A percentile compares a stretch with the other conserved stretches of the same genome.
phyloP scores from a whole-genome alignment of 495 filamentous ascomycete species.

The Aspergillus coremiiformis region DNA sequence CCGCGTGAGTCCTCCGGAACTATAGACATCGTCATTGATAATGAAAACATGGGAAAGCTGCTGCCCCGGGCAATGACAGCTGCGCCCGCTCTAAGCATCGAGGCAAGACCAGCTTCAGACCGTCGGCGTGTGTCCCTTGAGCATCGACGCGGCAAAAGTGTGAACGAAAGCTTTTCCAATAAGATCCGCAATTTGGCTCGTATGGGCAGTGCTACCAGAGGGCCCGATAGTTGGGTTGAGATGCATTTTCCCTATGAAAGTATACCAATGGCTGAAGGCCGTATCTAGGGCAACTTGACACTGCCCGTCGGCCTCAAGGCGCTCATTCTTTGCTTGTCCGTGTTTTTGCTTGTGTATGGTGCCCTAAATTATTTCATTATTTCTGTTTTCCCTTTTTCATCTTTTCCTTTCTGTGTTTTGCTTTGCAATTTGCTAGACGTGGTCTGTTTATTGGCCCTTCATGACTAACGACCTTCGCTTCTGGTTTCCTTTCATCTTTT shows the following conservation, averaged over 20 bases:
- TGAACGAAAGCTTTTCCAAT: slow-evolving; percentile 56
- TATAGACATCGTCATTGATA: slow-evolving; percentile 71
- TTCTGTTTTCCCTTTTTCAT: not conserved
- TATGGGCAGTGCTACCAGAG: slow-evolving; percentile 61
- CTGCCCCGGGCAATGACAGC: slow-evolving; percentile 38
- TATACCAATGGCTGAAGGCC: slow-evolving; percentile 21
- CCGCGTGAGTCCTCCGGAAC: slow-evolving; percentile 47
- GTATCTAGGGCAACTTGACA: slow-evolving; percentile 10
- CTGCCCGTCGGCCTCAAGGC: not conserved
- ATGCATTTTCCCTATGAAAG: slow-evolving; percentile 29
- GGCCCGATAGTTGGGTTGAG: slow-evolving; percentile 30
- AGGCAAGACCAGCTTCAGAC: slow-evolving; percentile 15
- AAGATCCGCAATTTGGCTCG: slow-evolving; percentile 61
- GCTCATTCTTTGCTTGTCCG: slow-evolving; percentile 1
- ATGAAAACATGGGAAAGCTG: slow-evolving; percentile 28
- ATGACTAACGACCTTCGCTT: slow-evolving; percentile 11
- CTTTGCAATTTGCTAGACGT: not conserved
- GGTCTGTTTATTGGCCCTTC: not conserved
- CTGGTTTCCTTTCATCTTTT: not conserved
- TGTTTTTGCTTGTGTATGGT: not conserved
- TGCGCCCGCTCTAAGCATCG: slow-evolving; percentile 23
- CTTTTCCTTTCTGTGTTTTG: not conserved
- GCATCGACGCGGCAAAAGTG: slow-evolving; percentile 60
- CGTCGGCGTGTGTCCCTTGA: slow-evolving; percentile 41
- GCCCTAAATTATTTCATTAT: not conserved